These are phyloP conservation scores for Dendrobium catenatum DNA, from an alignment of 106 monocot genomes.

Conservation along the genomic window DNA sequence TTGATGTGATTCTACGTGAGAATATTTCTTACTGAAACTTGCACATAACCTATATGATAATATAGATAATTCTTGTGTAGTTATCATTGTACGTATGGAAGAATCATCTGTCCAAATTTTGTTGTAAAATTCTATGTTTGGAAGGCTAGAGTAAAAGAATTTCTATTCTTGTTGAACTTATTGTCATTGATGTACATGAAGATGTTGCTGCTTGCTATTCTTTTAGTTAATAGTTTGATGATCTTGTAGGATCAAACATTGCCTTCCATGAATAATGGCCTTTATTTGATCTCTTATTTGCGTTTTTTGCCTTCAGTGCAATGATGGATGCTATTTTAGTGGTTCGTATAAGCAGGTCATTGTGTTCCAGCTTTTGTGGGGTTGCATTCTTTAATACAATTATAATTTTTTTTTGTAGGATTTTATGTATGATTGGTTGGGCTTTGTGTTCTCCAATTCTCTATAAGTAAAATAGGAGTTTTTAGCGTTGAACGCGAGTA, in stretches of 20 bases:
- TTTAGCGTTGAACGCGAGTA: too few species aligned
- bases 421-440: too few species aligned
- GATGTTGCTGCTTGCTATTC: not conserved
- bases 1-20: not conserved
- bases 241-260: not conserved
- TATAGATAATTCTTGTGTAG: slow-evolving; percentile 14
- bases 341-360: too few species aligned
- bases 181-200: not conserved
- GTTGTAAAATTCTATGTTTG: slow-evolving; percentile 11
- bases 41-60: not conserved
- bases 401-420: too few species aligned
- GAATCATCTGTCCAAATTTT: slow-evolving; percentile 13
- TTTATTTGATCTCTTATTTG: not conserved
- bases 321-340: not conserved
- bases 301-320: not conserved
- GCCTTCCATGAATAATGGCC: not conserved
- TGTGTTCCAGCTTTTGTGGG: too few species aligned
- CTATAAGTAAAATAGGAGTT: too few species aligned
- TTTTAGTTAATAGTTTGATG: not conserved
- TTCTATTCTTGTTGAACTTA: not conserved
- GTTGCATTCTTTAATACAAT: too few species aligned
- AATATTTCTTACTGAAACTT: not conserved
- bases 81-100: slow-evolving; percentile 11
- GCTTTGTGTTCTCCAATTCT: too few species aligned
- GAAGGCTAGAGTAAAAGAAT: slow-evolving; percentile 6